Base-by-base conservation (phyloP, 1,139 yeast species). In the Blastobotrys apis region DNA sequence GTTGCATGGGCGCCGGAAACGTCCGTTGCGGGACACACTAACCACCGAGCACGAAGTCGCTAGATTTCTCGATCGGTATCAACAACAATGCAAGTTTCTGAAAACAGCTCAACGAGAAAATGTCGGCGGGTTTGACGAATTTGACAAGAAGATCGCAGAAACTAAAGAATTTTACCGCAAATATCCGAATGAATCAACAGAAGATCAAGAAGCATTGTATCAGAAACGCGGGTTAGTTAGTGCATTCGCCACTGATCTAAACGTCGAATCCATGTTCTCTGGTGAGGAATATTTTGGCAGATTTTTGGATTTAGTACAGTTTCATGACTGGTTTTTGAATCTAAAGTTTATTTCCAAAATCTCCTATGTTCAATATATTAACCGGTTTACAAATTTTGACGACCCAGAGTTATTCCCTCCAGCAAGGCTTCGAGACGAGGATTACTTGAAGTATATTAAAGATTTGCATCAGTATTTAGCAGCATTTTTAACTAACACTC, bases 41-140 rank as follows among this genome's bases (percentile, higher is more conserved):
- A 53, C 79, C 13, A 94, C 84, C 53, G 80, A 81, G 54, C 85
- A 82, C 60, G 97, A 90, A 59, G 69, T 86, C 3, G 67, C 70
- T 15, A 55, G 62, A 39, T 75, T 90, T 39, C 56, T 76, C 3
- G 68, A 72, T 5, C 73, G 76, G 48, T 80, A 78, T 55, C 60
- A 67, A 33, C 60, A 57, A 12, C 72, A 68, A 41, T 62, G 73
- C 33, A 44, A 49, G 9, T 56, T 43, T n/a, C 26, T 37, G 37
- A 37, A 19, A 41, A 29, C 29, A 4, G 29, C 17, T 2, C 8
- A 4, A 4, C 9, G 12, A 5, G 47, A 36, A 3, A 33, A 41
- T 41, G 50, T 47, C 4, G 42, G 36, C 6, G 33, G 47, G 12
- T 70, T 79, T 48, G 59, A 57, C 3, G 59, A 60, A 30, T 81